phyloP scores from a whole-genome alignment of 345 rosid genomes.

The Clausena lansium region DNA sequence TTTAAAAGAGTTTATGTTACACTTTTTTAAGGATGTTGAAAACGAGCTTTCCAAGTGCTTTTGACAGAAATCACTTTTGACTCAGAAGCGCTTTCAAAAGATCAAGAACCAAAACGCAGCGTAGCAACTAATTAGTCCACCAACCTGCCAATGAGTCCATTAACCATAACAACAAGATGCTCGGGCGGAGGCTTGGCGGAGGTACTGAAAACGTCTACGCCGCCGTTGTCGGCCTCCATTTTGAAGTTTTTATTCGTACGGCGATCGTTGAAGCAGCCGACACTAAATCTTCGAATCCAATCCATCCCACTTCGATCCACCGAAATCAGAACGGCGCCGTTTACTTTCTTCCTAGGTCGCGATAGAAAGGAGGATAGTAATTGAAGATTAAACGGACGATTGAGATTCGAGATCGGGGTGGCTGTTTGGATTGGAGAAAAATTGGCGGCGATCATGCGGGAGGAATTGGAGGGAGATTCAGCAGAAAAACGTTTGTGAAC shows the following conservation, averaged over 20 bases:
- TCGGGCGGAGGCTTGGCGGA: conserved; percentile 41
- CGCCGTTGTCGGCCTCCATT: conserved; percentile 64
- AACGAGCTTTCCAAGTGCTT: background rate
- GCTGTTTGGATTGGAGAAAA: conserved; percentile 23
- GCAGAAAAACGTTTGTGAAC: background rate
- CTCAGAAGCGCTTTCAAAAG: background rate
- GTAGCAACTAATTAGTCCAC: background rate
- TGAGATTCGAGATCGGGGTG: conserved; percentile 8
- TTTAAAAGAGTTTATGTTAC: no score
- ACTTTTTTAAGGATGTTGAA: no score
- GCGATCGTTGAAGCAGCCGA: conserved; percentile 50
- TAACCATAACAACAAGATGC: conserved; percentile 87
- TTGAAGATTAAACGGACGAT: background rate
- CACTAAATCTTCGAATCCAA: conserved; percentile 33
- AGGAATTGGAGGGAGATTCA: conserved; percentile 2
- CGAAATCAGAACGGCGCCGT: background rate
- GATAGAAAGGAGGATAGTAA: conserved; percentile 16
- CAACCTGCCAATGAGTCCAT: conserved; percentile 82
- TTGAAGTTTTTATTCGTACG: conserved; percentile 22
- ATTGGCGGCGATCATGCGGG: conserved; percentile 48
- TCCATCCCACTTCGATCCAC: conserved; percentile 36
- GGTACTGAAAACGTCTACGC: conserved; percentile 55
- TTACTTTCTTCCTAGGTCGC: conserved; percentile 14
- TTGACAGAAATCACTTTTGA: background rate
- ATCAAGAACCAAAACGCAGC: background rate